These are phyloP conservation scores for Neurospora terricola DNA, from an alignment of 495 filamentous ascomycete genomes.

Conservation along the genomic window DNA sequence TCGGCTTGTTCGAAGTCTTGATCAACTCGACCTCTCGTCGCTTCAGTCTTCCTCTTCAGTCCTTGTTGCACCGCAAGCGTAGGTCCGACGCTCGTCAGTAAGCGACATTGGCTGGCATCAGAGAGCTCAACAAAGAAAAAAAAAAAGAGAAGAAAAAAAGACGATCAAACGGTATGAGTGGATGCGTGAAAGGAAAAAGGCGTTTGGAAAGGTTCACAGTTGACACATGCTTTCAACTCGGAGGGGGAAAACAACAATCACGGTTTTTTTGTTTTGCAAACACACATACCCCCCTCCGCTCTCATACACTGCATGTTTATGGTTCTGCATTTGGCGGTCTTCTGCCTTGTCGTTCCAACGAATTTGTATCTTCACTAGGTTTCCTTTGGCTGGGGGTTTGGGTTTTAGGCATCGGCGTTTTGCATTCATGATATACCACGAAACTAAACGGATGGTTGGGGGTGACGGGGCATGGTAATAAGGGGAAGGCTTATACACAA, in stretches of 20 bases:
- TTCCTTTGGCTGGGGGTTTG: neutral
- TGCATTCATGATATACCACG: neutral
- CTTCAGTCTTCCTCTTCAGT: conserved; percentile 13
- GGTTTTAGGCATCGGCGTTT: neutral
- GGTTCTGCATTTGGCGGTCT: neutral
- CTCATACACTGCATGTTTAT: neutral
- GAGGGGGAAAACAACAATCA: neutral
- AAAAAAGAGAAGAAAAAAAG: neutral
- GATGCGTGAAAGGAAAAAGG: neutral
- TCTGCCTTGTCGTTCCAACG: neutral
- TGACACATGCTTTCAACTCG: neutral
- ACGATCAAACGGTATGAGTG: neutral
- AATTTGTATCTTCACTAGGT: neutral
- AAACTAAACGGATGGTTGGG: neutral
- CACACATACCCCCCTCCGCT: neutral
- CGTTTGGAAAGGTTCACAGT: neutral
- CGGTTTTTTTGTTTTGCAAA: neutral
- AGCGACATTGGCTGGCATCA: neutral
- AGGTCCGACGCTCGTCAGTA: neutral
- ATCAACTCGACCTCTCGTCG: conserved; percentile 8
- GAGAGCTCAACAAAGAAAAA: too few relatives aligned
- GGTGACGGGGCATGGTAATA: neutral
- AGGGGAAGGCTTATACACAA: neutral
- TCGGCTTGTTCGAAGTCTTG: conserved; percentile 27
- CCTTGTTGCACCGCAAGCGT: neutral